Base-by-base conservation (phyloP, 768 basidiomycete species). In the Rhodotorula diobovata region DNA sequence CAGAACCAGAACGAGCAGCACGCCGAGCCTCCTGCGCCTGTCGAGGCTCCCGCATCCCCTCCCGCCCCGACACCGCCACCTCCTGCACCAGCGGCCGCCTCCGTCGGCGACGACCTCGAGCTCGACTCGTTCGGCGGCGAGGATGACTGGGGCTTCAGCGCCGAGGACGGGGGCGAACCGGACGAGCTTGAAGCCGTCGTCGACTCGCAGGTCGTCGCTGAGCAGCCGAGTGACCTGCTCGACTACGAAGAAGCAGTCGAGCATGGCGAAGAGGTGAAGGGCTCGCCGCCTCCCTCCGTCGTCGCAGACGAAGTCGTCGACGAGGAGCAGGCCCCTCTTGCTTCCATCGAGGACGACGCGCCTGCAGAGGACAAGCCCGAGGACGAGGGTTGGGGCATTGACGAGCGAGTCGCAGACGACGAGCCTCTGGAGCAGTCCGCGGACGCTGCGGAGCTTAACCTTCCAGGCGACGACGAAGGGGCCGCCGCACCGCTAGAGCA, bases 231-330 rank as follows among this genome's bases (percentile, higher is more conserved):
- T 9, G 61, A 68, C 28, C 11, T 63, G 18, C 23, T 37, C 56
- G 68, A 53, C 32, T 63, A 71, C 51, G 70, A 66, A 51, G 23
- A 30, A 7, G 65, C 63, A 39, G 70, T 57, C 50, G 43, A 60
- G 59, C 20, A 12, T 10, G 32, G 6, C 28, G 59, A 28, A 32
- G 45, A 10, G 18, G 45, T 60, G n/a, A 12, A 15, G 15, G 30
- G 8, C 35, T 48, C 48, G 20, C 61, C 61, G 61, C 61, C 61
- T 1, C 25, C 34, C 9, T 34, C 61, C 2, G 20, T 23, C 1
- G 48, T 46, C 25, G 48, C 48, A 14, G 61, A 39, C 61, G 61
- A 60, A 12, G 59, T 60, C 30, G 59, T 60, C 20, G 37, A 4
- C 37, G 59, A 30, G 59, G 35, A 50, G 18, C 3, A 37, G 6